A percentile compares a stretch with the other conserved stretches of the same genome.
phyloP scores from a whole-genome alignment of 306 rosid species.

The Malus domestica region DNA sequence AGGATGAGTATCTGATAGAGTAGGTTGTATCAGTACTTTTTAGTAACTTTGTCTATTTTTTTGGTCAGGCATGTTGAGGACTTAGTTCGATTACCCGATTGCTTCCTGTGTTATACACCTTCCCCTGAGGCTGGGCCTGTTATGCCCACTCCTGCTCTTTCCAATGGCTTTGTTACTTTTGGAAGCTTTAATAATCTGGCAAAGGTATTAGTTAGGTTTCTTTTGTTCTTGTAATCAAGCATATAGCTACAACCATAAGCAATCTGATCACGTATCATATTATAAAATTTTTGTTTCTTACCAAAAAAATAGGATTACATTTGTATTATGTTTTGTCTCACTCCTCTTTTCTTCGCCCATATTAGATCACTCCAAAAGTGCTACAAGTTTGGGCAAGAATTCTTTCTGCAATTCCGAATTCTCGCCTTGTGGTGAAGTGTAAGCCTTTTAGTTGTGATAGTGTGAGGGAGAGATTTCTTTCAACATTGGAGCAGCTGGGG shows the following conservation, averaged over 20 bases:
- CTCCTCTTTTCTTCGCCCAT: constrained; percentile 3
- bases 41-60: neutral
- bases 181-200: constrained; percentile 99
- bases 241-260: neutral
- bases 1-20: constrained; percentile 20
- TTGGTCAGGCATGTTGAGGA: constrained; percentile 77
- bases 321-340: neutral
- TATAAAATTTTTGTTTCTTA: neutral
- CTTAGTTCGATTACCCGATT: constrained; percentile 75
- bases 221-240: neutral
- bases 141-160: constrained; percentile 81
- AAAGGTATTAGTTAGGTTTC: constrained; percentile 52
- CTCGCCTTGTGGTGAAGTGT: constrained; percentile 96
- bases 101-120: constrained; percentile 95
- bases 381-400: constrained; percentile 96
- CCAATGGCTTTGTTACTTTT: constrained; percentile 91
- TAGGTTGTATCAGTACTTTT: neutral
- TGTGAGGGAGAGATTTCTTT: constrained; percentile 80
- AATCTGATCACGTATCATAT: neutral
- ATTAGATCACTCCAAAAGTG: constrained; percentile 91
- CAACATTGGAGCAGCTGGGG: constrained; percentile 83
- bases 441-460: constrained; percentile 98
- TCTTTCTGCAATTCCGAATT: constrained; percentile 78
- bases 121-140: constrained; percentile 94
- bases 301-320: neutral